Conservation (phyloP, 495 filamentous ascomycete genomes). For the Aspergillus panamensis region DNA sequence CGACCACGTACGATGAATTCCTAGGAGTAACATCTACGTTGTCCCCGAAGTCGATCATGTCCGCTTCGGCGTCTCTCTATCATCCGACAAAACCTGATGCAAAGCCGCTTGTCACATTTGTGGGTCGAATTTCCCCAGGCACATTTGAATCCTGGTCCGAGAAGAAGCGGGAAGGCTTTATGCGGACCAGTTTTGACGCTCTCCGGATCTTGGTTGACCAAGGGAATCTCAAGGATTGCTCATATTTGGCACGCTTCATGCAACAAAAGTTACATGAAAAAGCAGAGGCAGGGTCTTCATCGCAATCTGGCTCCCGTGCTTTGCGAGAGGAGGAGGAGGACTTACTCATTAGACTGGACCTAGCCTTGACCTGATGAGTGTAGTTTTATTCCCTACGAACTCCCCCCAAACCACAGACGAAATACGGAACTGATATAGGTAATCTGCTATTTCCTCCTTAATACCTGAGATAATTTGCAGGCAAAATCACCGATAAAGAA, state of each 20-base stretch:
- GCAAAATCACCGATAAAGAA: not conserved
- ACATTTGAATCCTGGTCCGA: slow-evolving; percentile 22
- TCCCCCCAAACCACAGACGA: not conserved
- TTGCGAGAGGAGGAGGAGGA: slow-evolving; percentile 26
- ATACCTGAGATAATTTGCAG: not conserved
- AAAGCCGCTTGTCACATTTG: slow-evolving; percentile 30
- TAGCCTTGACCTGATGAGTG: slow-evolving; percentile 30
- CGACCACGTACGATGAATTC: slow-evolving; percentile 33
- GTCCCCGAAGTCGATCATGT: slow-evolving; percentile 23
- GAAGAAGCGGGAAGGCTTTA: slow-evolving; percentile 25
- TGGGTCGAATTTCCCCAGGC: slow-evolving; percentile 17
- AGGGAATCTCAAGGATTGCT: slow-evolving; percentile 28
- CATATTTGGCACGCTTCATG: slow-evolving; percentile 31
- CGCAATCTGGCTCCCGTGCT: slow-evolving; percentile 6
- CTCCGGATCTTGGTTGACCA: slow-evolving; percentile 36
- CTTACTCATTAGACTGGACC: slow-evolving; percentile 29
- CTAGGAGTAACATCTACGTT: slow-evolving; percentile 24
- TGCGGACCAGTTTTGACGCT: slow-evolving; percentile 33
- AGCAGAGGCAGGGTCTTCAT: slow-evolving; percentile 5
- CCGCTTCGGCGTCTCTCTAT: slow-evolving; percentile 29
- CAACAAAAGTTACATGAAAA: slow-evolving; percentile 31
- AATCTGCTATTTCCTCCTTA: not conserved
- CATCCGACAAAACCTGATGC: slow-evolving; percentile 37
- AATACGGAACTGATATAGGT: not conserved
- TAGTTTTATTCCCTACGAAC: not conserved